Base-by-base conservation (phyloP, 768 basidiomycete genomes). In the Pluteus cervinus region DNA sequence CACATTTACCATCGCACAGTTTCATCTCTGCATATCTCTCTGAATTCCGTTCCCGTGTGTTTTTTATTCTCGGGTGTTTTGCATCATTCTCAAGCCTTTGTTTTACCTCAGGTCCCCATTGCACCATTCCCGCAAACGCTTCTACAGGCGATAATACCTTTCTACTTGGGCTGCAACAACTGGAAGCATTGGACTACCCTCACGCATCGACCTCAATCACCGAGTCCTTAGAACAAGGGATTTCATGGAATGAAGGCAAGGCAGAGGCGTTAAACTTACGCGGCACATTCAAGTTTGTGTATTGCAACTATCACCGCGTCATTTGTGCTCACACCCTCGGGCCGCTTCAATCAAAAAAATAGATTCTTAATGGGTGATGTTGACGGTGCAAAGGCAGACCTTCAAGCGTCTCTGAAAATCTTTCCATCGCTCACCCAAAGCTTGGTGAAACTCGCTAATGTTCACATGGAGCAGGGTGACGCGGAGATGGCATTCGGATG, bases 1-100 rank as follows among this genome's bases (percentile, higher is more conserved):
- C 81, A 2, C 76, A 81, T 40, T 66, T 97, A 16, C 93, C 93
- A 5, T 89, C 90, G 12, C 74, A 76, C 46, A 90, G 88, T 0
- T 96, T 99, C 62, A 84, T 94, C 48, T 82, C 84, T 9, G 87
- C 94, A 1, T 99, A 98, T 67, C 90, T 97, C 54, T 83, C 89
- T 40, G 94, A 94, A 8, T 98, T 98, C 84, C 80, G 96, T 46
- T 68, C 81, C 39, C 82, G 90, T 86, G 50, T 46, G 84, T 68
- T 9, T 35, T 47, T 34, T 24, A 25, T 14, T 12, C 14, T 10
- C 15, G n/a, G n/a, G 20, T 23, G 7, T 33, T 22, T 39, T n/a
- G 18, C 28, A 22, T 7, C n/a, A 15, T 7, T 28, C 3, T 22
- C n/a, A 21, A 44, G 29, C 39, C 31, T 36, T 24, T 36, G 15